A percentile compares a stretch with the other conserved stretches of the same genome.
Evolutionary conservation across 805 yeast species (phyloP).

Genomic region (Kuraishia capsulata): DNA sequence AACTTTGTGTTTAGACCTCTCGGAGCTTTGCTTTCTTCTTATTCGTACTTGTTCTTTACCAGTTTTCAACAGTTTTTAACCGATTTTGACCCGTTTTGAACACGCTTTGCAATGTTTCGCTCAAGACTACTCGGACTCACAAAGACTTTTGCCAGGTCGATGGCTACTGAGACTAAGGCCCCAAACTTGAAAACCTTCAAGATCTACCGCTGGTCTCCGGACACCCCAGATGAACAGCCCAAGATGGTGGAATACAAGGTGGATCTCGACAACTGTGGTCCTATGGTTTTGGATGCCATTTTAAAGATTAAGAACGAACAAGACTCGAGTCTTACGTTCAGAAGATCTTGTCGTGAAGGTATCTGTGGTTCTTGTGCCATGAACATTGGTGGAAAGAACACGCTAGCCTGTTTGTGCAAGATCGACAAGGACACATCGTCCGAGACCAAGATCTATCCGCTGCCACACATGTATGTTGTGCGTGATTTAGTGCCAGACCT

Average conservation of each 20-base stretch:
- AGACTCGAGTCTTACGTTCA: constrained; percentile 89
- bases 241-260: constrained; percentile 72
- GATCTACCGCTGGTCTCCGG: constrained; percentile 98
- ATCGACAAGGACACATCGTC: constrained; percentile 73
- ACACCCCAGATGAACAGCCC: constrained; percentile 89
- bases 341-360: constrained; percentile 99
- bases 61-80: no score
- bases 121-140: neutral
- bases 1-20: no score
- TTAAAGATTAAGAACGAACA: constrained; percentile 94
- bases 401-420: constrained; percentile 92
- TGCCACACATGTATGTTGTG: constrained; percentile 97
- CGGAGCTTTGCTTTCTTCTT: no score
- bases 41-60: neutral
- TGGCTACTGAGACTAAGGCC: constrained; percentile 2
- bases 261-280: constrained; percentile 89
- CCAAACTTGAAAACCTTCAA: constrained; percentile 75
- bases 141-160: neutral
- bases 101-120: neutral
- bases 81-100: no score
- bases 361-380: constrained; percentile 99
- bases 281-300: constrained; percentile 94
- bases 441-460: constrained; percentile 84
- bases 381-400: constrained; percentile 97
- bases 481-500: constrained; percentile 96